Conservation (phyloP, 805 yeast genomes). For the Starmerella ratchasimensis region DNA sequence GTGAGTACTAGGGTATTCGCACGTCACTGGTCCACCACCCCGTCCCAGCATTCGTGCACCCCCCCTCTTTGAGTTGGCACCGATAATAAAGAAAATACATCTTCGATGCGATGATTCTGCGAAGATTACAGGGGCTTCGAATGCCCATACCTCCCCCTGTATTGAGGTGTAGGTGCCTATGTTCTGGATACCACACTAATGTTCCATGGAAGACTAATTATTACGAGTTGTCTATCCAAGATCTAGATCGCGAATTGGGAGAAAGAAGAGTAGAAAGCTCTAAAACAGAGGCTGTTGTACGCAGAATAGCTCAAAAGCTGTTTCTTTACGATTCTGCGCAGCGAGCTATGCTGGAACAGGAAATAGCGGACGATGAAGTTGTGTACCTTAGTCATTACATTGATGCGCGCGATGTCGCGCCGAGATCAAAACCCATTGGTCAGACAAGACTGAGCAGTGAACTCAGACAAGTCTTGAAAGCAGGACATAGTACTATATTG, state of each 20-base stretch:
- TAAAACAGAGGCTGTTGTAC: slow-evolving; percentile 22
- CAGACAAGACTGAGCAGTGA: slow-evolving; percentile 3
- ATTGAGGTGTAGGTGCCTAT: too few relatives aligned
- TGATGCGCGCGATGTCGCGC: slow-evolving; percentile 14
- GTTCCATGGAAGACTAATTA: slow-evolving; percentile 15
- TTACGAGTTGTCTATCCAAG: slow-evolving; percentile 7
- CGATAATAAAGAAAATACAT: too few relatives aligned
- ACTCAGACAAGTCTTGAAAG: slow-evolving; percentile 2
- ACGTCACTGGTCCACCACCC: too few relatives aligned
- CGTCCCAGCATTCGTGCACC: too few relatives aligned
- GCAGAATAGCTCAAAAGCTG: slow-evolving; percentile 25
- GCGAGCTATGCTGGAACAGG: slow-evolving; percentile 19
- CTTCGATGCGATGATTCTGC: too few relatives aligned
- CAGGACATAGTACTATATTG: not conserved
- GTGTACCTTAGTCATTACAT: slow-evolving; percentile 5
- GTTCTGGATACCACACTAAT: too few relatives aligned
- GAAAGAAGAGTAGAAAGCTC: slow-evolving; percentile 21
- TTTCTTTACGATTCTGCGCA: slow-evolving; percentile 23
- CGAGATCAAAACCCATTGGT: slow-evolving; percentile 7
- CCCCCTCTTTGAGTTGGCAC: too few relatives aligned
- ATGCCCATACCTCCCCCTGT: not conserved
- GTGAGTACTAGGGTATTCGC: too few relatives aligned
- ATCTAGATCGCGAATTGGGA: slow-evolving; percentile 19
- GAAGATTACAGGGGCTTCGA: not conserved
- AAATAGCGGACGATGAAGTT: slow-evolving; percentile 10